These are phyloP conservation scores for Solioccasus polychromus DNA, from an alignment of 768 basidiomycete species.

Conservation along the genomic window DNA sequence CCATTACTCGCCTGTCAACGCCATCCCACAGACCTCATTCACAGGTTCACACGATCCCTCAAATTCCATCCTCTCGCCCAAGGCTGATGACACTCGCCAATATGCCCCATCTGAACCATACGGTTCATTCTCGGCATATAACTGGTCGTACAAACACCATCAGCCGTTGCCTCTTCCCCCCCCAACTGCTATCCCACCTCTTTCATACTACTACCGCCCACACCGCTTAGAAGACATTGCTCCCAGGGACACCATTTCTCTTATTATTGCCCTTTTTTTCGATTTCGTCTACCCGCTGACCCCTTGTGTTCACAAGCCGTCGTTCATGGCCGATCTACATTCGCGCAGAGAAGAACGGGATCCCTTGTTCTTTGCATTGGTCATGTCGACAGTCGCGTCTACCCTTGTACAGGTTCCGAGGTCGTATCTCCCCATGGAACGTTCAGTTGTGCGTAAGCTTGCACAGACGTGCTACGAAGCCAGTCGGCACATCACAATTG, in stretches of 20 bases:
- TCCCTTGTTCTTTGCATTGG: conserved; percentile 86
- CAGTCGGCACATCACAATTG: conserved; percentile 75
- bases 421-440: conserved; percentile 85
- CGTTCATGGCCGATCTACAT: conserved; percentile 88
- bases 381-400: conserved; percentile 85
- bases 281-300: conserved; percentile 92
- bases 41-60: conserved; percentile 38
- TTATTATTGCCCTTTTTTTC: conserved; percentile 86
- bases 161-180: conserved; percentile 43
- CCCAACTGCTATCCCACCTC: conserved; percentile 49
- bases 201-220: conserved; percentile 71
- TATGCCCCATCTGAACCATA: conserved; percentile 49
- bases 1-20: conserved; percentile 46
- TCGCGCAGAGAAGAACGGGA: conserved; percentile 79
- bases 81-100: conserved; percentile 43
- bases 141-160: conserved; percentile 71
- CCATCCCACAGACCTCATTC: conserved; percentile 34
- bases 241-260: conserved; percentile 73
- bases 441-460: conserved; percentile 78
- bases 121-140: conserved; percentile 63
- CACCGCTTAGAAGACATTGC: conserved; percentile 80
- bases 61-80: conserved; percentile 35
- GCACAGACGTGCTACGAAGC: conserved; percentile 81
- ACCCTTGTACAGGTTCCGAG: conserved; percentile 88
- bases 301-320: conserved; percentile 87